Base-by-base conservation (phyloP, 2,329 filamentous ascomycete genomes). In the Drechmeria coniospora region DNA sequence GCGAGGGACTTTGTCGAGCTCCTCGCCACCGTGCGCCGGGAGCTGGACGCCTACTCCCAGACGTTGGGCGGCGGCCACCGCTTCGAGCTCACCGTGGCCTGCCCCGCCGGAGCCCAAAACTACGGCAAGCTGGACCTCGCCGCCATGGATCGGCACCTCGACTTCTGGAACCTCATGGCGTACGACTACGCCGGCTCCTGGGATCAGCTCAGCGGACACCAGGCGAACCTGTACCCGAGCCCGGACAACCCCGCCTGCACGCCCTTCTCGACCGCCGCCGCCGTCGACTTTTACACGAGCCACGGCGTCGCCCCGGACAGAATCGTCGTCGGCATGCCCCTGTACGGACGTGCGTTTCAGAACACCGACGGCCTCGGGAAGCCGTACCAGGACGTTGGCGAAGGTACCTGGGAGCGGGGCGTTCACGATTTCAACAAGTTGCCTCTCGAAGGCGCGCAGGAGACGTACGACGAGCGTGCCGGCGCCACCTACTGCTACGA, bases 361-460 rank as follows among this genome's bases (percentile, higher is more conserved):
- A 69, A 73, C 37, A 94, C 87, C 0, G 65, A 77, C 15, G 86
- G 84, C 0, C 66, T 72, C 0, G 87, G 87, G 1, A 51, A 60
- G 18, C 55, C 69, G 0, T 94, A 67, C 53, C 66, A 51, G 26
- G 84, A 83, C 6, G 63, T 81, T 7, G 86, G 84, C 2, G 63
- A 74, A 30, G 87, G 84, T 0, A 79, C 68, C 30, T 94, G 80
- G 79, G 86, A 94, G 56, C 61, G 67, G 6, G 84, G 84, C 1
- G 71, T 92, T 1, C 81, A 79, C 60, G 86, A 95, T 52, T 94
- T 78, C 63, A 94, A 93, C 60, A 74, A 63, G 16, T 63, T 95
- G 26, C 87, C 87, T 0, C 63, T 74, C 1, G 53, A 66, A 0
- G 79, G 76, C 0, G 65, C 79, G 0, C 49, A 64, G 27, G 80